Evolutionary conservation across 805 yeast genomes (phyloP), one percentile per base, ranked within the genome.

Genomic region (Tetrapisispora namnaoensis): DNA sequence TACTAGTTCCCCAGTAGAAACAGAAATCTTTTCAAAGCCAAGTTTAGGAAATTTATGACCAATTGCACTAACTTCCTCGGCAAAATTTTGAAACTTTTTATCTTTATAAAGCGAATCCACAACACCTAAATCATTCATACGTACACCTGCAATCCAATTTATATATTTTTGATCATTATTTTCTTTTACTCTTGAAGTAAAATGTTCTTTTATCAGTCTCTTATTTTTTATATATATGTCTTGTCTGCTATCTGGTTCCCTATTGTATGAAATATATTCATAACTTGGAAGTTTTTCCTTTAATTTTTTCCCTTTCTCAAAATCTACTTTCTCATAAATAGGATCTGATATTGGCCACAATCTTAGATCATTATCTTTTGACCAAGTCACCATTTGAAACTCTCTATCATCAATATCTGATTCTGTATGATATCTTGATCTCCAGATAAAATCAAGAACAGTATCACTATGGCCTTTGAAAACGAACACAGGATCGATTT

Each of bases 381-480:
- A 83, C 97, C 98, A 91, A 0, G 98, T 87, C 1, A 93, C 91
- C 45, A 93, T 65, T 63, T 93, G 98, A 60, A 79, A 93, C 51
- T 90, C 96, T 48, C 91, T 72, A 68, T 86, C 88, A 55, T 81
- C 82, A 14, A 76, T 57, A 0, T 59, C 63, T 1, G 71, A 62
- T 41, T 70, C 70, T 3, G 70, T 63, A 1, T 74, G 63, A 49
- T 80, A 77, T 36, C 88, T 72, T 8, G 79, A 70, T 54, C 98
- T 72, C 96, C 96, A 91, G 1, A 89, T 69, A 59, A 91, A 89
- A 60, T 93, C 98, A 37, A 82, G 83, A 17, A 93, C 83, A 1
- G 93, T 84, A 44, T 84, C 95, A 1, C 78, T 72, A 60, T 93
- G 98, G 0, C 96, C 96, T 54, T 77, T 75, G 65, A 88, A 88